These are phyloP conservation scores for Dryadomyces sulphureus DNA, from an alignment of 2,329 filamentous ascomycete genomes.

Conservation along the genomic window DNA sequence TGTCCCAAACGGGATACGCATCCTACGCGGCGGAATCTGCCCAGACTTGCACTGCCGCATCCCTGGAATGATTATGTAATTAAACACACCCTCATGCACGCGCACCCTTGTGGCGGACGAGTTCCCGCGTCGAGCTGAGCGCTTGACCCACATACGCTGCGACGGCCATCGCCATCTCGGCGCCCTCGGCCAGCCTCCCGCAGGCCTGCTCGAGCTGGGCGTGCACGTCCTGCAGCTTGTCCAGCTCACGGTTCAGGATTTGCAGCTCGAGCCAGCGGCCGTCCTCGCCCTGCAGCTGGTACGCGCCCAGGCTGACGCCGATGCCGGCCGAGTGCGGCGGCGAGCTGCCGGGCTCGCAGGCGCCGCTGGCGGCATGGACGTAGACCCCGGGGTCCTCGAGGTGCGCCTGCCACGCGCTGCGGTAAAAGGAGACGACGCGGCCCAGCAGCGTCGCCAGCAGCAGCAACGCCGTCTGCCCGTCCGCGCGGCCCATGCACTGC, in stretches of 20 bases:
- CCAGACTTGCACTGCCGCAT: neutral
- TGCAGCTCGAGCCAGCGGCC: conserved; percentile 31
- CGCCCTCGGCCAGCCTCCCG: conserved; percentile 23
- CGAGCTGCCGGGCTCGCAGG: neutral
- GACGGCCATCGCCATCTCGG: conserved; percentile 29
- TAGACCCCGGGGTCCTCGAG: conserved; percentile 16
- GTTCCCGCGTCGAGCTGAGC: conserved; percentile 26
- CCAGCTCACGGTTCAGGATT: conserved; percentile 30
- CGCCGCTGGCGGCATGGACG: neutral
- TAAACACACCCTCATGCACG: conserved; percentile 8
- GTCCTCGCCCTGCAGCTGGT: conserved; percentile 30
- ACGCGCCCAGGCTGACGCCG: conserved; percentile 27
- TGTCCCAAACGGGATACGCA: neutral
- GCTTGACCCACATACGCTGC: conserved; percentile 28
- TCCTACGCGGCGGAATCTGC: too few species aligned
- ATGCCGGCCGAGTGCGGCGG: conserved; percentile 10
- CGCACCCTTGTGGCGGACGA: conserved; percentile 23
- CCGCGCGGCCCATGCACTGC: conserved; percentile 27
- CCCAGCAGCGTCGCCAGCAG: conserved; percentile 33
- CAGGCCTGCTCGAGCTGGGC: conserved; percentile 27
- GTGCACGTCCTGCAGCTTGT: conserved; percentile 31
- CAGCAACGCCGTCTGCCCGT: conserved; percentile 30
- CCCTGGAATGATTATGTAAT: too few species aligned
- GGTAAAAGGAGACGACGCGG: conserved; percentile 32
- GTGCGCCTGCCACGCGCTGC: conserved; percentile 23